A percentile compares a stretch with the other conserved stretches of the same genome.
These are phyloP conservation scores for Candida chilensis DNA, from an alignment of 805 yeast species.

Conservation along the genomic window DNA sequence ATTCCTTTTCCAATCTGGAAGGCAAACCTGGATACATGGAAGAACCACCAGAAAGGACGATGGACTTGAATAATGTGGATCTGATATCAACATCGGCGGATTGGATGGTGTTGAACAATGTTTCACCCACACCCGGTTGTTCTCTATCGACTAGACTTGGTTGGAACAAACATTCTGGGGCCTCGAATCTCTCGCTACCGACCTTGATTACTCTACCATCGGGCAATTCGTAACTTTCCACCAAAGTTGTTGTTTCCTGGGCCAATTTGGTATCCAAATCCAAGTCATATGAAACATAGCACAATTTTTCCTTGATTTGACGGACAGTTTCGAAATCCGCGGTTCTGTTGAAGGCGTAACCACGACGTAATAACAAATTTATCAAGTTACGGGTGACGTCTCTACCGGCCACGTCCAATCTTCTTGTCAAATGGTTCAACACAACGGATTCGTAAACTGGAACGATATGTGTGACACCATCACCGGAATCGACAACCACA, in stretches of 20 bases:
- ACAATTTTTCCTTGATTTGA: slow-evolving; percentile 91
- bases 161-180: slow-evolving; percentile 95
- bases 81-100: slow-evolving; percentile 92
- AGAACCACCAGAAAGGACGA: slow-evolving; percentile 95
- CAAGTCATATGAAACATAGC: slow-evolving; percentile 92
- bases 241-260: slow-evolving; percentile 91
- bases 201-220: slow-evolving; percentile 93
- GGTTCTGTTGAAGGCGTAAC: slow-evolving; percentile 95
- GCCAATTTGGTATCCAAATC: slow-evolving; percentile 83
- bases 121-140: slow-evolving; percentile 95
- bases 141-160: slow-evolving; percentile 93
- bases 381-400: slow-evolving; percentile 96
- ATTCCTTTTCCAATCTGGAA: slow-evolving; percentile 87
- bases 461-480: slow-evolving; percentile 96
- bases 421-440: slow-evolving; percentile 84
- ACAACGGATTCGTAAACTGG: slow-evolving; percentile 97
- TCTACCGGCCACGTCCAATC: slow-evolving; percentile 96
- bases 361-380: slow-evolving; percentile 84
- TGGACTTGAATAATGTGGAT: slow-evolving; percentile 79
- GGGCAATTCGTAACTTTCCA: slow-evolving; percentile 87
- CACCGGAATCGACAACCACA: slow-evolving; percentile 98
- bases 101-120: slow-evolving; percentile 86
- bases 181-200: slow-evolving; percentile 93
- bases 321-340: slow-evolving; percentile 99
- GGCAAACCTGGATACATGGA: slow-evolving; percentile 99